phyloP scores from a whole-genome alignment of 768 basidiomycete species.

The Rhizopogon roseolus region DNA sequence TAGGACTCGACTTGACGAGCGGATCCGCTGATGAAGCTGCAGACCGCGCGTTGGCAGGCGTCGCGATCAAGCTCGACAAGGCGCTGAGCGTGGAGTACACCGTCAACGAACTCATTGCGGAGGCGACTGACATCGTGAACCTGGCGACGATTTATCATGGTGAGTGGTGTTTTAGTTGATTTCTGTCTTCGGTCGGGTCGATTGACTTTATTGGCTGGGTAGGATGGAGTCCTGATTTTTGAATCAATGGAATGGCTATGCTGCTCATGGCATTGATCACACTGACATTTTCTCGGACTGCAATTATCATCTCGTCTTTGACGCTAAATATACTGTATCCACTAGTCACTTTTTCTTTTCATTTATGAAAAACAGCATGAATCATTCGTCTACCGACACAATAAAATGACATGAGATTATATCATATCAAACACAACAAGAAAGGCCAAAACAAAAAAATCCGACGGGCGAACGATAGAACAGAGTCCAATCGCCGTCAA shows the following conservation, averaged over 20 bases:
- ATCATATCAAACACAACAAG: slow-evolving; percentile 1
- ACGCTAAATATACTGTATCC: background rate
- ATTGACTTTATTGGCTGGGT: background rate
- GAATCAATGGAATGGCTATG: too few species aligned
- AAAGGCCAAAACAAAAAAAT: background rate
- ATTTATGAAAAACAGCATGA: slow-evolving; percentile 3
- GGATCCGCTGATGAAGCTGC: slow-evolving; percentile 80
- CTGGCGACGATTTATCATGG: slow-evolving; percentile 77
- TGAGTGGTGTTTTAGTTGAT: slow-evolving; percentile 27
- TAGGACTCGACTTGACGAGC: slow-evolving; percentile 60
- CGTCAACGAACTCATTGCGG: slow-evolving; percentile 88
- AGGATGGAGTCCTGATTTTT: slow-evolving; percentile 43
- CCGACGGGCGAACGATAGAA: background rate
- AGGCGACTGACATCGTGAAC: slow-evolving; percentile 76
- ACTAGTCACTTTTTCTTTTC: background rate
- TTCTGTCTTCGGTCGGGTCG: background rate
- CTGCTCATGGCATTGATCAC: too few species aligned
- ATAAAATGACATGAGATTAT: slow-evolving; percentile 2
- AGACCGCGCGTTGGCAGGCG: slow-evolving; percentile 79
- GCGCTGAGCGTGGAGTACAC: slow-evolving; percentile 87
- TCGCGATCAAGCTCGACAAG: slow-evolving; percentile 79
- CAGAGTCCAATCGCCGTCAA: background rate
- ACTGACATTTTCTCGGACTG: background rate
- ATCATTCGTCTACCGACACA: slow-evolving; percentile 4
- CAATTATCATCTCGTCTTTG: background rate